Evolutionary conservation across 805 yeast species (phyloP), one percentile per base, ranked within the genome.

Genomic region (Lipomyces sp.): DNA sequence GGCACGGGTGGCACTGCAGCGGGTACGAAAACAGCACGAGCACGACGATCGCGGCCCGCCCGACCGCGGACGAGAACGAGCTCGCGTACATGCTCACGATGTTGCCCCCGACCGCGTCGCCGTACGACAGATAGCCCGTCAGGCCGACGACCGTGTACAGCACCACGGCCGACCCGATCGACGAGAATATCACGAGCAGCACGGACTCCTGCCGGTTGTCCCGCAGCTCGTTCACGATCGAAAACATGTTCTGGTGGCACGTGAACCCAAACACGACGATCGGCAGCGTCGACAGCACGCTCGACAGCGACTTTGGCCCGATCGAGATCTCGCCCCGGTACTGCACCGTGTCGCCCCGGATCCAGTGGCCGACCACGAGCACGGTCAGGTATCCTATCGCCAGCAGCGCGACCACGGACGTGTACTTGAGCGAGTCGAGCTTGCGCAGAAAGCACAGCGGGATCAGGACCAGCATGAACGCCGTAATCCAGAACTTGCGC

Each of bases 181-280:
- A 81, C 7, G 69, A 56, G 18, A 67, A 53, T 21, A 83, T 77
- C 34, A 86, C 74, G 18, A 62, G 67, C 49, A 73, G 69, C 53
- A 81, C 71, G 31, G 70, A 71, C 5, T 63, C 52, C n/a, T 77
- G 69, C 0, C 84, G 70, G 54, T 75, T 76, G 58, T 80, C 80
- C 28, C 67, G 68, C 26, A 90, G 76, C 69, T 91, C 98, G 62
- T 90, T 91, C 47, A 89, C 78, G 48, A 90, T 79, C 1, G 95
- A 81, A 62, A 87, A 88, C 88, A 87, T 87, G 69, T 91, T 91
- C 67, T 91, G 97, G 64, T 91, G 97, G 62, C 97, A 93, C 0
- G 98, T 91, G 68, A 82, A 91, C 0, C 96, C 96, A 73, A 91
- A 90, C 13, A 91, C 91, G 60, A 89, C 82, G 57, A 90, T 85